Evolutionary conservation across 2,329 filamentous ascomycete species (phyloP).

Genomic region (Westerdykella ornata): DNA sequence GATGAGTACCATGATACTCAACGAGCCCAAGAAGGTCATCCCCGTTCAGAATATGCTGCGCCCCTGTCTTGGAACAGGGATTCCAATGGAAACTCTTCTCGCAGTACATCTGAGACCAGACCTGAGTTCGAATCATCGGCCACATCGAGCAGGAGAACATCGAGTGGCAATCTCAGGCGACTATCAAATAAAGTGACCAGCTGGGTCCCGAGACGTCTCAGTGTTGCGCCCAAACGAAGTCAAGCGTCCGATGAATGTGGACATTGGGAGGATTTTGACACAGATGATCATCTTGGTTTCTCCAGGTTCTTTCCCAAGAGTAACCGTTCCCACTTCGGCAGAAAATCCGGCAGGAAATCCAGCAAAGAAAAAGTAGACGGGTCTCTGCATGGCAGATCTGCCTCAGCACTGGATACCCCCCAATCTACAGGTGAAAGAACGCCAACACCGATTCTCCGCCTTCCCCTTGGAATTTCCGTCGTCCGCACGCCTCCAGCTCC

Average conservation of each 20-base stretch:
- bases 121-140: neutral
- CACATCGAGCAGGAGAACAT: neutral
- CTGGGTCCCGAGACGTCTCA: slow-evolving; percentile 14
- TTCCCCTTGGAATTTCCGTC: slow-evolving; percentile 20
- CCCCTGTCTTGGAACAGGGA: slow-evolving; percentile 19
- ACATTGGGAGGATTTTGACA: neutral
- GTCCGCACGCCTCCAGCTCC: slow-evolving; percentile 13
- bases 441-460: slow-evolving; percentile 13
- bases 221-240: slow-evolving; percentile 1
- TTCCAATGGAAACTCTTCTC: slow-evolving; percentile 1
- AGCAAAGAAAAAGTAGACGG: neutral
- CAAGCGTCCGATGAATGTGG: neutral
- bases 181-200: slow-evolving; percentile 10
- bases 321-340: neutral
- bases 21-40: neutral
- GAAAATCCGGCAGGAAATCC: neutral
- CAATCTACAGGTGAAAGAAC: no score
- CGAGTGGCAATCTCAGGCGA: slow-evolving; percentile 2
- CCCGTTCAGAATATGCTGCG: slow-evolving; percentile 9
- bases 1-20: slow-evolving; percentile 20
- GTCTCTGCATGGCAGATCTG: slow-evolving; percentile 3
- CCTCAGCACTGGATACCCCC: slow-evolving; percentile 1
- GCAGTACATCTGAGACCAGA: slow-evolving; percentile 3
- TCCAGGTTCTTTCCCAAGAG: slow-evolving; percentile 8
- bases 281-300: slow-evolving; percentile 8